phyloP scores from a whole-genome alignment of 148 eudicot genomes.

The Rhododendron henanense region DNA sequence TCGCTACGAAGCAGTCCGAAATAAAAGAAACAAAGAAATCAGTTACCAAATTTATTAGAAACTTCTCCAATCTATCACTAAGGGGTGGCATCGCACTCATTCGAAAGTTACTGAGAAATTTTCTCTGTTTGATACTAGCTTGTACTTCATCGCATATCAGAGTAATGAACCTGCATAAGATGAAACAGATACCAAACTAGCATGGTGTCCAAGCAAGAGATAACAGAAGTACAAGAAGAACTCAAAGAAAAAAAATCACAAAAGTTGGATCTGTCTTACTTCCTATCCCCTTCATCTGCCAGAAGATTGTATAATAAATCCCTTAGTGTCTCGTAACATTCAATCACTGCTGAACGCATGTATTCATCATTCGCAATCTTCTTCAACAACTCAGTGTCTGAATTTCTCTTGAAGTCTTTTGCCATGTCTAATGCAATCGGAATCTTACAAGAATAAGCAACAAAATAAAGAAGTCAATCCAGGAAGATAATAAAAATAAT shows the following conservation, averaged over 20 bases:
- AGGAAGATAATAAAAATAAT: constrained; percentile 5
- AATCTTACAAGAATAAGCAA: constrained; percentile 43
- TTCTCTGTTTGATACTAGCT: constrained; percentile 38
- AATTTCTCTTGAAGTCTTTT: constrained; percentile 80
- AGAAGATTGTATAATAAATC: constrained; percentile 55
- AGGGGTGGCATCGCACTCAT: constrained; percentile 78
- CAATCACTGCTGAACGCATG: constrained; percentile 81
- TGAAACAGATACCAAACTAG: constrained; percentile 11
- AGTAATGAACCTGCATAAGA: constrained; percentile 48
- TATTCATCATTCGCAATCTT: constrained; percentile 80
- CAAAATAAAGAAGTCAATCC: constrained; percentile 8
- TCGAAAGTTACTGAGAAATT: constrained; percentile 60
- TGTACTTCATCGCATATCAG: constrained; percentile 59
- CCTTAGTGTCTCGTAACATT: constrained; percentile 86
- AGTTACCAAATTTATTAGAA: constrained; percentile 71
- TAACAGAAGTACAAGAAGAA: constrained; percentile 1
- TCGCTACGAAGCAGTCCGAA: constrained; percentile 1
- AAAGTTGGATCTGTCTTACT: constrained; percentile 33
- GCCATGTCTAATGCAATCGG: constrained; percentile 99
- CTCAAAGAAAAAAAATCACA: background rate
- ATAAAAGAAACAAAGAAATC: constrained; percentile 3
- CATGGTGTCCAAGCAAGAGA: background rate
- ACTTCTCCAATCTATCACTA: constrained; percentile 83
- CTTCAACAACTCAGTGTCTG: constrained; percentile 72
- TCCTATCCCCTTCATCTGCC: constrained; percentile 48